Percentiles rank a stretch among this genome's conserved stretches.
These are phyloP conservation scores for Diaporthe citrichinensis DNA, from an alignment of 2,329 filamentous ascomycete species.

Conservation along the genomic window DNA sequence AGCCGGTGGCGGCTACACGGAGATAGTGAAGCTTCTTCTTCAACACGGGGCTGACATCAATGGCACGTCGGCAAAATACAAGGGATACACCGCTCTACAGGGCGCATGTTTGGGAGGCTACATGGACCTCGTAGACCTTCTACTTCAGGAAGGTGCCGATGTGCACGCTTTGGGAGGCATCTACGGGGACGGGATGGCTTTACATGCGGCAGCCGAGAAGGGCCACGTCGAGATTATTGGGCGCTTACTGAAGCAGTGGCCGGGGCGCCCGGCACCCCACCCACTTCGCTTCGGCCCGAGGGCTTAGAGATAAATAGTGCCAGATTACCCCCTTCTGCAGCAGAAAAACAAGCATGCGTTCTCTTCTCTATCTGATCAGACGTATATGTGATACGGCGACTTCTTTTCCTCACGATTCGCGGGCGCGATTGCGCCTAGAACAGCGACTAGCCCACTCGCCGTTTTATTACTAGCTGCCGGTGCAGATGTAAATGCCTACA, in stretches of 20 bases:
- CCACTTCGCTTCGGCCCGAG: no score
- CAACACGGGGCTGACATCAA: constrained; percentile 44
- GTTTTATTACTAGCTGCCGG: constrained; percentile 42
- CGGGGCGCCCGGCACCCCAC: no score
- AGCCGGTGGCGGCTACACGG: constrained; percentile 26
- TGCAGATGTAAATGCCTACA: constrained; percentile 34
- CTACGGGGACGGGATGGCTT: constrained; percentile 43
- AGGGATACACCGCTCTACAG: constrained; percentile 52
- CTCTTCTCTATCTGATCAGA: no score
- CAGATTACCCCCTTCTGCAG: no score
- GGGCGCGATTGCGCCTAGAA: no score
- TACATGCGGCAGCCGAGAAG: constrained; percentile 43
- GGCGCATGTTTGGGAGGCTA: constrained; percentile 53
- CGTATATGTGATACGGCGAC: no score
- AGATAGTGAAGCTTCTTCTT: constrained; percentile 40
- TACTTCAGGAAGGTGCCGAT: constrained; percentile 45
- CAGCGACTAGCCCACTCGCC: no score
- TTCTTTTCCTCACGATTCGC: no score
- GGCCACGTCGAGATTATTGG: constrained; percentile 41
- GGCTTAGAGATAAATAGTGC: no score
- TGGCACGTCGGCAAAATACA: constrained; percentile 39
- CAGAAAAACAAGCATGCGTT: no score
- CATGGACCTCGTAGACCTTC: constrained; percentile 48
- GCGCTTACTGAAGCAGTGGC: no score
- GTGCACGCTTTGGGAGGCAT: constrained; percentile 45